These are phyloP conservation scores for Paecilomyces fulvus DNA, from an alignment of 2,329 filamentous ascomycete species.

Conservation along the genomic window DNA sequence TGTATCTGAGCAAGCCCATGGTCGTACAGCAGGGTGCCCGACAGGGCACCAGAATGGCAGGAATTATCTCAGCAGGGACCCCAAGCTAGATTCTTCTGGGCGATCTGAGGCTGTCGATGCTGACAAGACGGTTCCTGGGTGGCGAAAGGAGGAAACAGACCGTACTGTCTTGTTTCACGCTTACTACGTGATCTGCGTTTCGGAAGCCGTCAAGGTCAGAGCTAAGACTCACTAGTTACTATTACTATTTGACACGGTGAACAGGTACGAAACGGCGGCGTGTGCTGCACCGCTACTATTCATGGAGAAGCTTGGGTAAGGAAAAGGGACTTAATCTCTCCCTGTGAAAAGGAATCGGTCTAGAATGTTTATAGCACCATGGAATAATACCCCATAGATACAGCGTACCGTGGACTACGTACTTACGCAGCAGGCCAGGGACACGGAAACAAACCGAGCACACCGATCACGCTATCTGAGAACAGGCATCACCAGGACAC, in stretches of 20 bases:
- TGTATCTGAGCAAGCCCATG: neutral
- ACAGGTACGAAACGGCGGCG: neutral
- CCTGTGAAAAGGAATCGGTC: neutral
- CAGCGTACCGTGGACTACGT: too few relatives aligned
- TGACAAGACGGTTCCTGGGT: neutral
- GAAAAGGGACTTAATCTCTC: neutral
- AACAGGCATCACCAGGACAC: too few relatives aligned
- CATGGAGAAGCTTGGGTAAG: neutral
- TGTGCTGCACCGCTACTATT: neutral
- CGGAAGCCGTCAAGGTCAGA: neutral
- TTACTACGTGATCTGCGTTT: conserved; percentile 1
- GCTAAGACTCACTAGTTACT: neutral
- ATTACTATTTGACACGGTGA: neutral
- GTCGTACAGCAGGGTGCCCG: neutral
- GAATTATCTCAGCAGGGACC: neutral
- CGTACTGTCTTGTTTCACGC: neutral
- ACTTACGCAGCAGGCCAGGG: too few relatives aligned
- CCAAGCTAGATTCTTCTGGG: neutral
- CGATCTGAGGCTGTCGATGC: neutral
- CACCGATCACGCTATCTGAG: too few relatives aligned
- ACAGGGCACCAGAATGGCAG: neutral
- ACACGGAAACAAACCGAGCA: too few relatives aligned
- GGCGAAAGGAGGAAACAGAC: neutral
- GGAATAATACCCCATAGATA: too few relatives aligned
- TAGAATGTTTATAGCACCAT: too few relatives aligned